These are phyloP conservation scores for Diaporthe longicolla DNA, from an alignment of 2,329 filamentous ascomycete species.

Conservation along the genomic window DNA sequence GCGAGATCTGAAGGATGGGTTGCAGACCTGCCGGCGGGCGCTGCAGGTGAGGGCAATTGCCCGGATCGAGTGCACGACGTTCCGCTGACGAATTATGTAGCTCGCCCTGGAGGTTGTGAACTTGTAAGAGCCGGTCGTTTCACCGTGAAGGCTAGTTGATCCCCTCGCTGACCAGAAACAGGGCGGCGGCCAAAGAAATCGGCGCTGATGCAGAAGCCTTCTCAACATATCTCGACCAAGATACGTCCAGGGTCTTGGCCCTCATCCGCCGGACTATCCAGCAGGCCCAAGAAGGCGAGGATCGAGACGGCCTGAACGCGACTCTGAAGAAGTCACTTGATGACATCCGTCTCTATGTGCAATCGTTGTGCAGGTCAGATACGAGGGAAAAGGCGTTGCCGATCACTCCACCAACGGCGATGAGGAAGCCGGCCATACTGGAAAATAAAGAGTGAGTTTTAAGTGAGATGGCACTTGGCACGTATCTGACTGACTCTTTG, in stretches of 20 bases:
- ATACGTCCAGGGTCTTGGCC: constrained; percentile 34
- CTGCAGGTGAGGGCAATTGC: constrained; percentile 14
- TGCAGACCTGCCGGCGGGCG: constrained; percentile 40
- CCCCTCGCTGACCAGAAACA: constrained; percentile 4
- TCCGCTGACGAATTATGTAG: neutral
- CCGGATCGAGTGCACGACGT: neutral
- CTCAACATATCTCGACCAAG: constrained; percentile 36
- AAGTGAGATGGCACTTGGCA: rapidly evolving
- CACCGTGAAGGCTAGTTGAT: neutral
- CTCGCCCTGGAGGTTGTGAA: constrained; percentile 39
- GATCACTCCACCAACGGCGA: neutral
- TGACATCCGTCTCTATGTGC: constrained; percentile 37
- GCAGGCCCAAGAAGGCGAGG: constrained; percentile 31
- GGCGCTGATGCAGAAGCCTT: constrained; percentile 23
- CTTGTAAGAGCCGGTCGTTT: constrained; percentile 13
- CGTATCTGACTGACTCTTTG: neutral
- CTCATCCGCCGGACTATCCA: constrained; percentile 37
- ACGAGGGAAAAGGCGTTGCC: constrained; percentile 4
- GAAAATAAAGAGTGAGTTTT: constrained; percentile 19
- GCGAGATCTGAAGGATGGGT: constrained; percentile 13
- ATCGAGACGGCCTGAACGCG: constrained; percentile 10
- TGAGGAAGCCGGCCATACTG: neutral
- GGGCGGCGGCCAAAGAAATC: constrained; percentile 33
- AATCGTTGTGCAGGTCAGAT: constrained; percentile 23
- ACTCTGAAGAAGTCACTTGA: constrained; percentile 29